These are phyloP conservation scores for Leishmania major DNA, from an alignment of 208 protist species.

Conservation along the genomic window DNA sequence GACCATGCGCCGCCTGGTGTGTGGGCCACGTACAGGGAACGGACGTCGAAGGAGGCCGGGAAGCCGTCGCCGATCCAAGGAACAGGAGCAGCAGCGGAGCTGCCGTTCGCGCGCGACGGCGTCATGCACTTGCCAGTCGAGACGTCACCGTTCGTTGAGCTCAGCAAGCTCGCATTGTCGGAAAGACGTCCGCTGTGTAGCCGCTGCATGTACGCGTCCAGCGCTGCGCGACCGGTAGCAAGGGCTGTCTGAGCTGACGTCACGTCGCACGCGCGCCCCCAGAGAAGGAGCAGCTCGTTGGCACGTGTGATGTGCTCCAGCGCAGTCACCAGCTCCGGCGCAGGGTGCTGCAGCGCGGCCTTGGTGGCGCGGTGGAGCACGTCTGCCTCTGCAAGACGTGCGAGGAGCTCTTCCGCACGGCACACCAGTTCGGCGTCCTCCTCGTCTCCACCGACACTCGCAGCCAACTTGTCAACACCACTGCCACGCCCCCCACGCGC, in stretches of 20 bases:
- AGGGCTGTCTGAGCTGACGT: slow-evolving; percentile 27
- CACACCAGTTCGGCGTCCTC: slow-evolving; percentile 36
- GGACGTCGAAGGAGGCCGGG: slow-evolving; percentile 23
- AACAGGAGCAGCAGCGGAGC: not conserved
- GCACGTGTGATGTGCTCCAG: slow-evolving; percentile 64
- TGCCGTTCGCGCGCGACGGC: not conserved
- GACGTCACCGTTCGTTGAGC: not conserved
- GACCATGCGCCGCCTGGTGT: slow-evolving; percentile 50
- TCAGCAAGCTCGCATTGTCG: not conserved
- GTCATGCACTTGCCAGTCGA: not conserved
- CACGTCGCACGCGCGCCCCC: slow-evolving; percentile 42
- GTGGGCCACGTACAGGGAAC: slow-evolving; percentile 46
- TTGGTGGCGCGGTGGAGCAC: slow-evolving; percentile 17
- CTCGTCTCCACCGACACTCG: not conserved
- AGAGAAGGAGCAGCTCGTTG: slow-evolving; percentile 63
- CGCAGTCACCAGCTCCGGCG: slow-evolving; percentile 42
- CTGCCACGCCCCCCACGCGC: not conserved
- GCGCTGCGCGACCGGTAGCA: slow-evolving; percentile 21
- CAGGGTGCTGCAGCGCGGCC: slow-evolving; percentile 28
- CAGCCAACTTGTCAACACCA: not conserved
- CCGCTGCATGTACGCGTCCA: slow-evolving; percentile 7
- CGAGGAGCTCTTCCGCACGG: slow-evolving; percentile 52
- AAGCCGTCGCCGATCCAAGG: slow-evolving; percentile 28
- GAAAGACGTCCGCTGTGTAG: not conserved
- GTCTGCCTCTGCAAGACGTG: slow-evolving; percentile 56